Conservation (phyloP, 2,329 filamentous ascomycete species). For the Aspergillus hortae region DNA sequence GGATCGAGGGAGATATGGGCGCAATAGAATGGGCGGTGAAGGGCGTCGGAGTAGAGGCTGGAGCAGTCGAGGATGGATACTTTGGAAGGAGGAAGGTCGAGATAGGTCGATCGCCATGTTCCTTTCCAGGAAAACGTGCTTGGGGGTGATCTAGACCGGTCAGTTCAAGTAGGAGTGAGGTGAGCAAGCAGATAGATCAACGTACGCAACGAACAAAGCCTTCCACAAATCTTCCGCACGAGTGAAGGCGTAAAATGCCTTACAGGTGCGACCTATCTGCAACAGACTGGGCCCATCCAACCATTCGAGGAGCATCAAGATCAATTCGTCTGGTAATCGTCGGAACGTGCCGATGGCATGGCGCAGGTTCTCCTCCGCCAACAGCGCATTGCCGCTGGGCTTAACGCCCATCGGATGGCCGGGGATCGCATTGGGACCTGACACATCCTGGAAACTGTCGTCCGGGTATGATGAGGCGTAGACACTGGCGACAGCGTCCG, state of each 20-base stretch:
- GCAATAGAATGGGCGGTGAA: constrained; percentile 88
- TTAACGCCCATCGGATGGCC: constrained; percentile 80
- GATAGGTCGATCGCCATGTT: constrained; percentile 77
- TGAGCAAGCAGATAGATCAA: neutral
- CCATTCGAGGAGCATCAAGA: constrained; percentile 71
- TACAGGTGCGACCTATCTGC: constrained; percentile 72
- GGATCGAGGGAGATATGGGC: constrained; percentile 67
- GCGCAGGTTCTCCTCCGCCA: constrained; percentile 64
- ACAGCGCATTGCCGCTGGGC: constrained; percentile 79
- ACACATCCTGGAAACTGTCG: constrained; percentile 35
- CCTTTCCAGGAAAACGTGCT: constrained; percentile 65
- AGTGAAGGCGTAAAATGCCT: constrained; percentile 80
- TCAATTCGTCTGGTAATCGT: constrained; percentile 73
- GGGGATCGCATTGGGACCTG: constrained; percentile 58
- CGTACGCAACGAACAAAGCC: constrained; percentile 77
- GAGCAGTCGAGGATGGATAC: constrained; percentile 65
- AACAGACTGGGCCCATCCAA: constrained; percentile 63
- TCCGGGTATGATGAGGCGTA: constrained; percentile 7
- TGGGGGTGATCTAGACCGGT: constrained; percentile 25
- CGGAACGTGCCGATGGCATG: constrained; percentile 62
- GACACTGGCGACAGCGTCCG: constrained; percentile 7
- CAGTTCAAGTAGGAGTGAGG: neutral
- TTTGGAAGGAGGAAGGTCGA: constrained; percentile 55
- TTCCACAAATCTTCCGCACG: constrained; percentile 88
- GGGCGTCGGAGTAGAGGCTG: constrained; percentile 80